A percentile compares a stretch with the other conserved stretches of the same genome.
Evolutionary conservation across 176 grass and related monocot genomes (phyloP).

Genomic region (Poa pratensis): DNA sequence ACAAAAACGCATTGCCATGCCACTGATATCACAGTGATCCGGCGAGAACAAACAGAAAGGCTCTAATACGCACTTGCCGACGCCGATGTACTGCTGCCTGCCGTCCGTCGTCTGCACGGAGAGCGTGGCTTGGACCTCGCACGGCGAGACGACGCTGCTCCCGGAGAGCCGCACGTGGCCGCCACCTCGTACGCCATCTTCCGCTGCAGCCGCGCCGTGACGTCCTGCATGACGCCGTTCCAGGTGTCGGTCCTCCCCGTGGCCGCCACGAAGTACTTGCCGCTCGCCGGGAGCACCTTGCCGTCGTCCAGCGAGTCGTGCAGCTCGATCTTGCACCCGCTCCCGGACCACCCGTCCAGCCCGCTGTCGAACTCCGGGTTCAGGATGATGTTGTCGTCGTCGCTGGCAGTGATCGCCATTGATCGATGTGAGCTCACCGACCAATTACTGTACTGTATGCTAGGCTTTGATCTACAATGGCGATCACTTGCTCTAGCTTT

Average conservation of each 20-base stretch:
- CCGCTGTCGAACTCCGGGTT: slow-evolving; percentile 92
- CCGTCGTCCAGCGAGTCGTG: slow-evolving; percentile 79
- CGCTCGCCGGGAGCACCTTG: slow-evolving; percentile 61
- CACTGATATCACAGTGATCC: neutral
- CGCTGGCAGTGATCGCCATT: slow-evolving; percentile 45
- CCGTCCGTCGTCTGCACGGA: slow-evolving; percentile 63
- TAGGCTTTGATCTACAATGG: neutral
- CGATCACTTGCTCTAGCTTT: neutral
- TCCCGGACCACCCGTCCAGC: slow-evolving; percentile 70
- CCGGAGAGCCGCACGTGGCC: slow-evolving; percentile 58
- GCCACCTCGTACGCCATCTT: slow-evolving; percentile 69
- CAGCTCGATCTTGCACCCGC: slow-evolving; percentile 79
- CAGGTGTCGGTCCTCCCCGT: slow-evolving; percentile 71
- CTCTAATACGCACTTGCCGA: slow-evolving; percentile 71
- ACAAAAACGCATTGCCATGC: neutral
- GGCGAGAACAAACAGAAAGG: neutral
- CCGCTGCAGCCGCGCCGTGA: slow-evolving; percentile 71
- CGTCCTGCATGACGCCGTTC: slow-evolving; percentile 87
- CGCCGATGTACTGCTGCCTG: slow-evolving; percentile 74
- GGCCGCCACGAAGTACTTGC: slow-evolving; percentile 75
- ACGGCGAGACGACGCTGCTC: slow-evolving; percentile 37
- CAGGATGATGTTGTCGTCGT: slow-evolving; percentile 80
- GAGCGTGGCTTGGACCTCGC: slow-evolving; percentile 69
- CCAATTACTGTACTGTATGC: too few species aligned
- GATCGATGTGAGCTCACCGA: neutral